Conservation (phyloP, 2,329 filamentous ascomycete genomes). For the Diaporthe longicolla region DNA sequence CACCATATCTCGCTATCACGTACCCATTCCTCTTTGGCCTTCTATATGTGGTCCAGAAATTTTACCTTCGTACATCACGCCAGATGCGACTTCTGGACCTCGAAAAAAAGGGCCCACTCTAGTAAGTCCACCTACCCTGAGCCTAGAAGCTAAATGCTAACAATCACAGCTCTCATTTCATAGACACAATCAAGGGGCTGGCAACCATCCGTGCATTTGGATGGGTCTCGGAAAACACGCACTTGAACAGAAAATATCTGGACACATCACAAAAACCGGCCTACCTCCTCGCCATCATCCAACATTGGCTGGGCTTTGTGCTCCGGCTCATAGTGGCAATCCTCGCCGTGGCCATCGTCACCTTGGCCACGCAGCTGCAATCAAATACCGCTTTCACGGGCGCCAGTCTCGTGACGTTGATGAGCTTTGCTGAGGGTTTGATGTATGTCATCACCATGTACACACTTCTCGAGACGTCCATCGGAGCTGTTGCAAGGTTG, state of each 20-base stretch:
- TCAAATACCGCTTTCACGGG: constrained; percentile 23
- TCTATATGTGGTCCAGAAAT: constrained; percentile 11
- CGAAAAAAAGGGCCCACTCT: constrained; percentile 19
- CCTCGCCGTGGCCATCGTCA: constrained; percentile 1
- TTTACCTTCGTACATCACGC: constrained; percentile 13
- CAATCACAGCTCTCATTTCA: constrained; percentile 6
- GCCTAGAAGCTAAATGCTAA: neutral
- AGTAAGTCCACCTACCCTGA: neutral
- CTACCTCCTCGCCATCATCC: constrained; percentile 9
- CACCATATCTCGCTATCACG: constrained; percentile 18
- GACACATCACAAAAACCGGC: constrained; percentile 9
- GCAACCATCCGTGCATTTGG: constrained; percentile 19
- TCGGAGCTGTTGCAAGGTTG: constrained; percentile 23
- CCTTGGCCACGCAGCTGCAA: neutral
- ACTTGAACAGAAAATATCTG: neutral
- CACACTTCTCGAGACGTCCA: constrained; percentile 31
- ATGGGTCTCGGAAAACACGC: neutral
- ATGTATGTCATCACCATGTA: constrained; percentile 30
- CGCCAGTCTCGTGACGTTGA: constrained; percentile 20
- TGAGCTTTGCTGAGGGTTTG: constrained; percentile 27
- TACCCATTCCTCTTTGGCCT: neutral
- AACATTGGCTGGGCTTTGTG: neutral
- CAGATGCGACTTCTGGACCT: constrained; percentile 23
- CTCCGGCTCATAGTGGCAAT: neutral
- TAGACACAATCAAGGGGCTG: neutral